Evolutionary conservation across 495 filamentous ascomycete species (phyloP).

Genomic region (Clavariopsis aquatica): DNA sequence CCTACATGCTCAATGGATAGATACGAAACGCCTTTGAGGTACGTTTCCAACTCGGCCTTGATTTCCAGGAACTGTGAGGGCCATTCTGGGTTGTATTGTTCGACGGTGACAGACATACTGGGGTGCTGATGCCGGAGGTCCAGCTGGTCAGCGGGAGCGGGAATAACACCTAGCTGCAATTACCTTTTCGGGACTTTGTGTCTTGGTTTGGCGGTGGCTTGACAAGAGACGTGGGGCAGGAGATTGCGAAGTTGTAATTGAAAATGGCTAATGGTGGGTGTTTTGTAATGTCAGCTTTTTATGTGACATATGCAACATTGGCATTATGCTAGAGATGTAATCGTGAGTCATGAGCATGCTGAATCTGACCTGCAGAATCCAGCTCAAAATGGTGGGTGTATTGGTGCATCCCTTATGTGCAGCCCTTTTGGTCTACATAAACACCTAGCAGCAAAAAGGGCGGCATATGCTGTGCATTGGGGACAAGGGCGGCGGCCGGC

Average conservation of each 20-base stretch:
- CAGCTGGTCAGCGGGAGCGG: not conserved
- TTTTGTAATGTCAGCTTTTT: no score
- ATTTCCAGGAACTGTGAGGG: slow-evolving; percentile 30
- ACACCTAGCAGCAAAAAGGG: not conserved
- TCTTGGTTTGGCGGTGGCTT: no score
- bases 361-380: no score
- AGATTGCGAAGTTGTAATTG: no score
- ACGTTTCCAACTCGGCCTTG: slow-evolving; percentile 15
- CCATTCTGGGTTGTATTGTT: slow-evolving; percentile 39
- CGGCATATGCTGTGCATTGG: slow-evolving; percentile 1
- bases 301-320: no score
- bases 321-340: no score
- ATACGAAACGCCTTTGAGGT: slow-evolving; percentile 9
- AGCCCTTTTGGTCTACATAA: no score
- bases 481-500: not conserved
- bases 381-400: no score
- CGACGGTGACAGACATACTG: slow-evolving; percentile 36
- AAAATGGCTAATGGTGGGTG: no score
- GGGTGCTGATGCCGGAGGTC: not conserved
- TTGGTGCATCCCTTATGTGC: no score
- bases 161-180: not conserved
- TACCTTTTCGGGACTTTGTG: not conserved
- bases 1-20: slow-evolving; percentile 42
- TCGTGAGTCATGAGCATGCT: no score
- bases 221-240: no score